Base-by-base conservation (phyloP, 768 basidiomycete species). In the Lepiota venenata region DNA sequence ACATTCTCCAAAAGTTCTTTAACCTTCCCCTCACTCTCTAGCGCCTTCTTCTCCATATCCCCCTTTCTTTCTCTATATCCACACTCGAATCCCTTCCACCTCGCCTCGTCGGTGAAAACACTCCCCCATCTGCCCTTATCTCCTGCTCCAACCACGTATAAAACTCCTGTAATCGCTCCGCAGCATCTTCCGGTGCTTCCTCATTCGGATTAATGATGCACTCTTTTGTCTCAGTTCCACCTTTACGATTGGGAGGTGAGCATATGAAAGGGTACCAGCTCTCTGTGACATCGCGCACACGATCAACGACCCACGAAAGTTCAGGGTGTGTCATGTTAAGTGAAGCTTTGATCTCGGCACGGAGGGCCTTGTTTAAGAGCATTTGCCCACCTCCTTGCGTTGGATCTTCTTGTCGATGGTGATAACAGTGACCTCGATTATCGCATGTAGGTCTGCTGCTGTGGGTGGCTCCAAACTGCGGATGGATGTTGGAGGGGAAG, bases 1-100 rank as follows among this genome's bases (percentile, higher is more conserved):
- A 95, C 81, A 6, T 71, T 70, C 39, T 93, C 91, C 58, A 94
- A 75, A 18, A 87, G 73, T 29, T 80, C 79, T 21, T 77, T 76
- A 46, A 87, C 77, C 56, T 69, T 74, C 1, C 68, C 69, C 42
- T 81, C 81, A 32, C 73, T 65, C 43, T 71, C 67, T 47, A 67
- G 63, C 65, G 67, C 68, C 43, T 67, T 67, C 47, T 65, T 65
- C 21, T 63, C 63, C 16, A 64, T 66, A 42, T 76, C 77, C 25
- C n/a, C n/a, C 68, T 55, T 46, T 65, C 68, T 47, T 64, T 64
- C 59, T 68, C 58, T 61, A 70, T 58, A 62, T 71, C 50, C 20
- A 52, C 52, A 8, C 66, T 61, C 1, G 55, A 38, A 15, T 57
- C 66, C 16, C 49, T 63, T 49, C 58, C 56, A 3, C 45, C 55